These are phyloP conservation scores for Diophrys appendiculata DNA, from an alignment of 73 alveolate species.

Conservation along the genomic window DNA sequence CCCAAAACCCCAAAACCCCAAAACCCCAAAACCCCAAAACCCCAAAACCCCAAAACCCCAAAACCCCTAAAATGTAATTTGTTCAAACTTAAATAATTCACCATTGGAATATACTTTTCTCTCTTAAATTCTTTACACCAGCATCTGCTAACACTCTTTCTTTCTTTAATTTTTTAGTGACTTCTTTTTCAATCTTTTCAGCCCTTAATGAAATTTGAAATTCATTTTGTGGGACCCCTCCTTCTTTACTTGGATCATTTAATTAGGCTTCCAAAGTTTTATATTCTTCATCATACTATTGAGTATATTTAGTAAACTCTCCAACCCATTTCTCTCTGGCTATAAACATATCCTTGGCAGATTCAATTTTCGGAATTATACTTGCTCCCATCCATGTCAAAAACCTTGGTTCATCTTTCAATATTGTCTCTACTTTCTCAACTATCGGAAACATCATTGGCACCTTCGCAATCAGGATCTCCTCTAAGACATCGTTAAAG, in stretches of 20 bases:
- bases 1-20: no score
- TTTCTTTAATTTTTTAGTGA: constrained; percentile 66
- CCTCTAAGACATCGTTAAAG: constrained; percentile 78
- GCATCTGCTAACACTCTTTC: constrained; percentile 79
- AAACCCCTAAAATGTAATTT: no score
- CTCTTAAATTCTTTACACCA: constrained; percentile 81
- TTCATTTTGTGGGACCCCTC: neutral
- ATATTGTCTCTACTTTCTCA: constrained; percentile 80
- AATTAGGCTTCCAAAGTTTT: constrained; percentile 37
- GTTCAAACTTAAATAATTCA: no score
- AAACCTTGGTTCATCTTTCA: constrained; percentile 71
- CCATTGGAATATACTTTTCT: constrained; percentile 78
- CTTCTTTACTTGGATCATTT: constrained; percentile 3
- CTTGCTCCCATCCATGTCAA: constrained; percentile 92
- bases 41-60: no score
- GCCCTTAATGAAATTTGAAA: constrained; percentile 11
- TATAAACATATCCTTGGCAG: constrained; percentile 87
- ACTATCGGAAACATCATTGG: constrained; percentile 72
- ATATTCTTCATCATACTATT: constrained; percentile 41
- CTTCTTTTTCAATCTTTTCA: constrained; percentile 65
- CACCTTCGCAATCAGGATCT: constrained; percentile 78
- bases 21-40: no score
- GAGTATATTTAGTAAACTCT: constrained; percentile 57
- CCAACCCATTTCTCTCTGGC: constrained; percentile 86
- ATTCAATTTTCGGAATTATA: constrained; percentile 82